Conservation (phyloP, 805 yeast genomes). For the Sugiyamaella valdiviana region DNA sequence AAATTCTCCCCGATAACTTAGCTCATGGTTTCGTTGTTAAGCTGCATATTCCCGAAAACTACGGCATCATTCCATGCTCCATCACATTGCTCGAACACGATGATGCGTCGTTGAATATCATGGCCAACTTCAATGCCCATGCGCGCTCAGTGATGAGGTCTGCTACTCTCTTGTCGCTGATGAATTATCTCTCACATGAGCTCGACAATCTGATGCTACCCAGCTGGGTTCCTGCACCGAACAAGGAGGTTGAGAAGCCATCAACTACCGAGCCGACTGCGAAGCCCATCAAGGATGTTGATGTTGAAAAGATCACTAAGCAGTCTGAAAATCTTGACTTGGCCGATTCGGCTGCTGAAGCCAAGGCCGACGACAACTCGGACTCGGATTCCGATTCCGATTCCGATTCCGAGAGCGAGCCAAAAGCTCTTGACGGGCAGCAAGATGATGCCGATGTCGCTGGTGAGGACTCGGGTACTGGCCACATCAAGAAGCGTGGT, state of each 20-base stretch:
- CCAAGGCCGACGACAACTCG: not conserved
- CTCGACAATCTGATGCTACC: slow-evolving; percentile 19
- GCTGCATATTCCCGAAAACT: slow-evolving; percentile 19
- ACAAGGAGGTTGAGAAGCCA: not conserved
- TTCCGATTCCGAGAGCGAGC: slow-evolving; percentile 2
- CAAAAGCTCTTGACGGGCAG: not conserved
- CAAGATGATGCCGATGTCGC: not conserved
- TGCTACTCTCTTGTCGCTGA: slow-evolving; percentile 20
- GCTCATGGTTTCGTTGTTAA: slow-evolving; percentile 9
- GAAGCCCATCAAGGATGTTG: slow-evolving; percentile 1
- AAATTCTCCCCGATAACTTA: slow-evolving; percentile 17
- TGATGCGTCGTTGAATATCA: slow-evolving; percentile 17
- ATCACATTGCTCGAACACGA: slow-evolving; percentile 13
- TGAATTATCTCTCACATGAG: slow-evolving; percentile 18
- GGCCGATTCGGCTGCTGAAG: not conserved
- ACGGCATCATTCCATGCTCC: slow-evolving; percentile 17
- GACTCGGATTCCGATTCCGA: not conserved
- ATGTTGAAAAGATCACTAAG: not conserved
- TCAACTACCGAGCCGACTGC: not conserved
- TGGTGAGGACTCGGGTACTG: slow-evolving; percentile 5
- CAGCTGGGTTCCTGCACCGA: slow-evolving; percentile 3
- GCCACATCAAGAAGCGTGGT: slow-evolving; percentile 23
- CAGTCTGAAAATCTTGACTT: too few species aligned
- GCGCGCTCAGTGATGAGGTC: slow-evolving; percentile 12
- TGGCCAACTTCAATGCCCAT: slow-evolving; percentile 20